Conservation (phyloP, 1,284 basidiomycete species). For the Entoloma clypeatum region DNA sequence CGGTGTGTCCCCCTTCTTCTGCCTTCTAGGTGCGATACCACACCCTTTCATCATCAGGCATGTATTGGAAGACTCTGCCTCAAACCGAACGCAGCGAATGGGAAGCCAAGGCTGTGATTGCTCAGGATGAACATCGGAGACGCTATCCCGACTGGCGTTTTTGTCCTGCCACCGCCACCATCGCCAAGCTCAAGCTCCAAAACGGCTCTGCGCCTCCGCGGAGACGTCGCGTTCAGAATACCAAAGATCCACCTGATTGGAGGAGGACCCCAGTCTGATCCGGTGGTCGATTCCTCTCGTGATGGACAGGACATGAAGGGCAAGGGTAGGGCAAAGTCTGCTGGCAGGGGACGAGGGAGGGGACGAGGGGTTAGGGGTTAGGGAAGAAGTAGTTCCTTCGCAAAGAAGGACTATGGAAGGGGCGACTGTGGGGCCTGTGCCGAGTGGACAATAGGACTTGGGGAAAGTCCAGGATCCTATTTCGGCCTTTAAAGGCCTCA, state of each 20-base stretch:
- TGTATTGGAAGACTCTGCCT: constrained; percentile 61
- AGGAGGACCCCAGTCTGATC: constrained; percentile 16
- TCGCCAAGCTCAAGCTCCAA: constrained; percentile 39
- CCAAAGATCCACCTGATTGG: constrained; percentile 31
- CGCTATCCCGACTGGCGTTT: constrained; percentile 78
- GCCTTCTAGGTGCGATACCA: background rate
- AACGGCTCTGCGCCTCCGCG: constrained; percentile 28
- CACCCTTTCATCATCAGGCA: constrained; percentile 32
- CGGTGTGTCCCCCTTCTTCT: constrained; percentile 31
- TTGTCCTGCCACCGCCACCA: constrained; percentile 55
- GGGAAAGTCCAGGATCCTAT: too few species aligned
- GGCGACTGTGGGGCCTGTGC: too few species aligned
- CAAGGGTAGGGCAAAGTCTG: constrained; percentile 8
- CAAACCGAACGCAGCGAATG: constrained; percentile 62
- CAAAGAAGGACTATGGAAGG: constrained; percentile 20
- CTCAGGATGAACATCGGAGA: constrained; percentile 73
- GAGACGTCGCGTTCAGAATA: constrained; percentile 25
- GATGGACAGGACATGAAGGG: constrained; percentile 26
- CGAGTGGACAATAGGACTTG: too few species aligned
- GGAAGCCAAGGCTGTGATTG: constrained; percentile 71
- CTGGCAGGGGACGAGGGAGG: constrained; percentile 12
- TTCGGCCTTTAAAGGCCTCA: too few species aligned
- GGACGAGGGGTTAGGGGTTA: constrained; percentile 15
- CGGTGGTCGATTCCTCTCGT: constrained; percentile 23
- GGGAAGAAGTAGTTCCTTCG: too few species aligned